Evolutionary conservation across 768 basidiomycete species (phyloP), one percentile per base, ranked within the genome.

Genomic region (Auriscalpium vulgare): DNA sequence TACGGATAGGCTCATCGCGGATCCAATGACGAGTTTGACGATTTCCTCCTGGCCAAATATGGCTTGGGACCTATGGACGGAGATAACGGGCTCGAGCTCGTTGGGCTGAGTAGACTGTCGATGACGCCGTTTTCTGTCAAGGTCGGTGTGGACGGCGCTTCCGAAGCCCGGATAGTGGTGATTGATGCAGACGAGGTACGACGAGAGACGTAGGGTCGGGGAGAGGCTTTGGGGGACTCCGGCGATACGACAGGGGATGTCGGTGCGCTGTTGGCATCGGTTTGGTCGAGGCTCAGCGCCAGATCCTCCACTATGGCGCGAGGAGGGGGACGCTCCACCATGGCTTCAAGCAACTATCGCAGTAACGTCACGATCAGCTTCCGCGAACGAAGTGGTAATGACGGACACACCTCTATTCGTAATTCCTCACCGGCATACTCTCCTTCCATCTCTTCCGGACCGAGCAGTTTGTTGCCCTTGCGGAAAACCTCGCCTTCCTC

Each of bases 401-500:
- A 7, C 29, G 51, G 36, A 66, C 78, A 40, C 57, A 85, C 86
- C 78, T 91, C 87, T 63, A 82, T 84, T 60, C 88, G 82, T 55
- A 98, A 72, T 44, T 93, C 91, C 66, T 97, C 95, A 0, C 93
- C 91, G 14, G 83, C 88, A 64, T 86, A 91, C 63, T 92, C 92
- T 0, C 83, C 85, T 63, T 94, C 92, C 82, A 93, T 88, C 69
- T 95, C 91, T 62, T 88, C 90, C 8, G 83, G 83, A 1, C 85
- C 85, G 9, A 91, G 74, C 17, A 97, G 74, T 4, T 85, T 86
- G 10, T 79, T 83, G 0, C 94, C 93, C 66, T 95, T 95, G 44
- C 95, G 77, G 74, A 97, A 97, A 43, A 98, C 88, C 71, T 98
- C 95, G 0, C 93, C 93, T 68, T 99, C 97, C 67, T 98, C 97